These are phyloP conservation scores for Fusarium udum DNA, from an alignment of 2,329 filamentous ascomycete species.

Conservation along the genomic window DNA sequence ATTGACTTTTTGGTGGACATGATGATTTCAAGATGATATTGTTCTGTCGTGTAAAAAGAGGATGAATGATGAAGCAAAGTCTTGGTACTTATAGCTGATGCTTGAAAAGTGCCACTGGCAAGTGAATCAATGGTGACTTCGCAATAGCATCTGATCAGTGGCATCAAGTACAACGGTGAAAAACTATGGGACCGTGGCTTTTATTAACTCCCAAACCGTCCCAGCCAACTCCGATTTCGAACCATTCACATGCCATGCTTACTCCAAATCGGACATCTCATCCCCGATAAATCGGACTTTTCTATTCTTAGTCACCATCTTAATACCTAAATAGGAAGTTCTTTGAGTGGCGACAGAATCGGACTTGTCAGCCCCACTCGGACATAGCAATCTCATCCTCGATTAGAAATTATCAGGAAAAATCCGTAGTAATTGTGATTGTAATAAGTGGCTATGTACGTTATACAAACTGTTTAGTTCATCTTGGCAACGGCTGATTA, in stretches of 20 bases:
- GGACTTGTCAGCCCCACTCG: background rate
- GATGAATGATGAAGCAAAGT: background rate
- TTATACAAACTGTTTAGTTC: background rate
- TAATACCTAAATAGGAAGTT: background rate
- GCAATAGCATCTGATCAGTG: background rate
- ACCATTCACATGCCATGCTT: background rate
- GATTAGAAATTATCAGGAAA: background rate
- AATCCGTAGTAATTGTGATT: background rate
- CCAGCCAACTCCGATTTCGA: background rate
- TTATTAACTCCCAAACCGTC: background rate
- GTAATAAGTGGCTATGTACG: background rate
- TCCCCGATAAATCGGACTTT: background rate
- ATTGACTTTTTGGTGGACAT: background rate
- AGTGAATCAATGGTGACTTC: background rate
- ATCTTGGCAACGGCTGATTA: background rate
- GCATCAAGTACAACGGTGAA: background rate
- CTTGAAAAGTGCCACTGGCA: background rate
- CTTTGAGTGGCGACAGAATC: background rate
- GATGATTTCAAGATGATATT: background rate
- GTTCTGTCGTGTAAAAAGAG: fast-evolving
- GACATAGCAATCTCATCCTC: background rate
- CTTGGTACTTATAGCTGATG: background rate
- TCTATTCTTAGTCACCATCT: background rate
- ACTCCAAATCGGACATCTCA: background rate
- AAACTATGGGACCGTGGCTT: background rate